phyloP scores from a whole-genome alignment of 2,329 filamentous ascomycete genomes.

The Phaeophleospora eucalypticola region DNA sequence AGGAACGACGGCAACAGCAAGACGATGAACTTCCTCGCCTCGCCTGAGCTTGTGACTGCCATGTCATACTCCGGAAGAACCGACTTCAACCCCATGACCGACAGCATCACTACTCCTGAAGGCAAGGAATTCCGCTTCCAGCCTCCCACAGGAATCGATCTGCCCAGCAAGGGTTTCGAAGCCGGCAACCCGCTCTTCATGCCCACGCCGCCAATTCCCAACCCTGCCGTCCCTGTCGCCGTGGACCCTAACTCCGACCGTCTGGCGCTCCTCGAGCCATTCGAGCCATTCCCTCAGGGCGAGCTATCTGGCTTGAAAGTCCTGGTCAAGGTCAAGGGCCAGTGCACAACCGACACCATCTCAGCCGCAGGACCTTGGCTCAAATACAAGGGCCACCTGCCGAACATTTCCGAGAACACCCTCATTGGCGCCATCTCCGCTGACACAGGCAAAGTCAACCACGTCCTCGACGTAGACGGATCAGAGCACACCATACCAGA shows the following conservation, averaged over 20 bases:
- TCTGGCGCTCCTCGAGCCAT: conserved; percentile 86
- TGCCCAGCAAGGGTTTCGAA: conserved; percentile 72
- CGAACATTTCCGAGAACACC: conserved; percentile 97
- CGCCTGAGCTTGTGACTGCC: conserved; percentile 92
- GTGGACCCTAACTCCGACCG: conserved; percentile 86
- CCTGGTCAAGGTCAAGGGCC: conserved; percentile 92
- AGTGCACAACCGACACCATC: conserved; percentile 98
- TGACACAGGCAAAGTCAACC: conserved; percentile 87
- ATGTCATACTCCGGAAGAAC: conserved; percentile 90
- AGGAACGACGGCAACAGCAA: conserved; percentile 94
- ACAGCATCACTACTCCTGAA: conserved; percentile 72
- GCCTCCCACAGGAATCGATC: conserved; percentile 60
- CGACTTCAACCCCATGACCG: conserved; percentile 93
- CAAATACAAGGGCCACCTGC: conserved; percentile 98
- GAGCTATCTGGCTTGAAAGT: conserved; percentile 78
- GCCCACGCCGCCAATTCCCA: conserved; percentile 67
- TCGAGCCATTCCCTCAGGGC: conserved; percentile 68
- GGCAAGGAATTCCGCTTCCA: conserved; percentile 79
- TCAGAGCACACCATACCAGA: conserved; percentile 70
- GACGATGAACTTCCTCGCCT: conserved; percentile 98
- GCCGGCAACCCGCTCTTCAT: conserved; percentile 70
- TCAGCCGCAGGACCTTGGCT: conserved; percentile 95
- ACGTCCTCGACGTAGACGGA: conserved; percentile 81
- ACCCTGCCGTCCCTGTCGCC: conserved; percentile 65
- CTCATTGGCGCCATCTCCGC: conserved; percentile 92